Conservation (phyloP, 73 alveolate species). For the Loxodes magnus region DNA sequence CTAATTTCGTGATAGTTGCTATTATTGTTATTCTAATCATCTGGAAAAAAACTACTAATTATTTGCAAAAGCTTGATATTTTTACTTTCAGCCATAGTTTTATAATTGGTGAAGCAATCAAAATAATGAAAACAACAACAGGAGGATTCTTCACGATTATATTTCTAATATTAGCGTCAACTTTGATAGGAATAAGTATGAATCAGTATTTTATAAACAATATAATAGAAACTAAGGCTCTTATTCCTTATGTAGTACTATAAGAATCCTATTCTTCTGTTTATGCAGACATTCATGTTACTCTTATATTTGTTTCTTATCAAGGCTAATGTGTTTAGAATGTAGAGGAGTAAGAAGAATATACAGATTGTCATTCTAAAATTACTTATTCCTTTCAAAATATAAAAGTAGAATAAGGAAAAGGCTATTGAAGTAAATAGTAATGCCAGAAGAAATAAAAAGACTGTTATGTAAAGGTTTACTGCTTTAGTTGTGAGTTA, state of each 20-base stretch:
- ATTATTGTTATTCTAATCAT: neutral
- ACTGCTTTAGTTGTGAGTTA: neutral
- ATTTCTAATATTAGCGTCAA: neutral
- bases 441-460: neutral
- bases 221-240: constrained; percentile 2
- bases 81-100: neutral
- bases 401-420: neutral
- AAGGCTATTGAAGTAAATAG: neutral
- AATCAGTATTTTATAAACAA: neutral
- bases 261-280: neutral
- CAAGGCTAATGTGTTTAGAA: neutral
- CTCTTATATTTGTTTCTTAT: neutral
- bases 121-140: neutral
- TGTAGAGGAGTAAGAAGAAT: no score
- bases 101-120: neutral
- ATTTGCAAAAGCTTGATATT: neutral
- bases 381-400: neutral
- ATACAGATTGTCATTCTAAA: no score
- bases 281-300: neutral
- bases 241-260: neutral
- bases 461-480: neutral
- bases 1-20: neutral
- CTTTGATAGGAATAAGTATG: neutral
- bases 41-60: neutral
- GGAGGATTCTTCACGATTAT: neutral